Evolutionary conservation across 2,329 filamentous ascomycete genomes (phyloP), one percentile per base, ranked within the genome.

Genomic region (Nakataea oryzae): DNA sequence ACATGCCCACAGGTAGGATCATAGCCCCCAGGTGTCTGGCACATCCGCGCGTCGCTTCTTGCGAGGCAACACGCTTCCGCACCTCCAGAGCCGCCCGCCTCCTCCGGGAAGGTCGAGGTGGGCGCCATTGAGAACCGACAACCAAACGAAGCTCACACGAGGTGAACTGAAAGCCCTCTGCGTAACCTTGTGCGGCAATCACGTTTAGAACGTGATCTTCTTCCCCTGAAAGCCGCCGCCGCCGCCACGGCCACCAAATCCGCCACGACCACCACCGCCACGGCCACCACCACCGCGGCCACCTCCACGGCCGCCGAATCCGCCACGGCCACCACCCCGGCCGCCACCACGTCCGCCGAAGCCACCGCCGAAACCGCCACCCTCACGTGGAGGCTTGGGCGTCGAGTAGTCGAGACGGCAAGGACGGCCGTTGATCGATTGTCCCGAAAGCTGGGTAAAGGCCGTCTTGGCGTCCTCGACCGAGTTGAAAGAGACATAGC

Each of bases 331-430:
- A 57, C 74, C 69, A 54, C 74, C 69, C 30, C 73, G 69, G 62
- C 74, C 70, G 62, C 75, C 70, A 61, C 78, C 74, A 62, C 81
- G 75, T 63, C 84, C 75, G 62, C 82, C 77, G 64, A 83, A 76
- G 67, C 81, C 77, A 62, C 76, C 72, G 64, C 76, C 72, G 57
- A 75, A 72, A 54, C 79, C 76, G 64, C 82, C 78, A 62, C 82
- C 76, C 61, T 84, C 81, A 74, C 83, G 82, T 67, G 81, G 81
- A 68, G 81, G 80, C 67, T 88, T 87, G 69, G 88, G 84, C 66
- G 83, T 79, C 67, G 89, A 89, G 75, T 82, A 97, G 82, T 96
- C 93, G 61, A 96, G 86, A 69, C 93, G 90, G 68, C 96, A 81
- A 61, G 84, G 75, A 69, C 93, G 91, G 62, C 89, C 86, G 66